These are phyloP conservation scores for Tuber calosporum DNA, from an alignment of 495 filamentous ascomycete genomes.

Conservation along the genomic window DNA sequence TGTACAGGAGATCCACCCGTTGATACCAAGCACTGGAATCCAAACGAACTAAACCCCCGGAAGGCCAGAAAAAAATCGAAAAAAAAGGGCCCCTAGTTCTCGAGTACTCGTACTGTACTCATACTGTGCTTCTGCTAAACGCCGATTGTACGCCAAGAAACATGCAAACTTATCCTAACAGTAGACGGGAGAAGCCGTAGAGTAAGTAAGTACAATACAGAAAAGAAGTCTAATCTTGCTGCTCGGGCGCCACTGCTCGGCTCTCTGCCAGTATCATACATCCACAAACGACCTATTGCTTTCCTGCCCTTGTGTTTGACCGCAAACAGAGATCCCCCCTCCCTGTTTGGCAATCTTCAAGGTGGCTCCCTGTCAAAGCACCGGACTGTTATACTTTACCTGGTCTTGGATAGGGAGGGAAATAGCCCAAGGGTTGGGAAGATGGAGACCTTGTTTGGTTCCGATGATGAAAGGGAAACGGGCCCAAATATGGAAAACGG, in stretches of 20 bases:
- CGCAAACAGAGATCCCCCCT: neutral
- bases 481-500: conserved; percentile 8
- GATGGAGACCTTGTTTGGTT: neutral
- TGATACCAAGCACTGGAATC: neutral
- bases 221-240: no score
- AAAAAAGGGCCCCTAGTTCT: no score
- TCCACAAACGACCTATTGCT: neutral
- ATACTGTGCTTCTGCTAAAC: neutral
- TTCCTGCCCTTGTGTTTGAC: neutral
- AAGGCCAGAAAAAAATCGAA: no score
- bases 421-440: neutral
- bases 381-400: neutral
- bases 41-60: neutral
- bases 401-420: neutral
- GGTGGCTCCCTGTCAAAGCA: neutral
- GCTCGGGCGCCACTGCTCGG: neutral
- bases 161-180: neutral
- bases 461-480: conserved; percentile 10
- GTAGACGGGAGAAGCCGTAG: neutral
- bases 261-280: neutral
- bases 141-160: neutral
- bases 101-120: no score
- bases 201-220: neutral
- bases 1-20: neutral
- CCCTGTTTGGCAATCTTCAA: neutral